Base-by-base conservation (phyloP, 2,329 filamentous ascomycete genomes). In the Ophiostoma ips region DNA sequence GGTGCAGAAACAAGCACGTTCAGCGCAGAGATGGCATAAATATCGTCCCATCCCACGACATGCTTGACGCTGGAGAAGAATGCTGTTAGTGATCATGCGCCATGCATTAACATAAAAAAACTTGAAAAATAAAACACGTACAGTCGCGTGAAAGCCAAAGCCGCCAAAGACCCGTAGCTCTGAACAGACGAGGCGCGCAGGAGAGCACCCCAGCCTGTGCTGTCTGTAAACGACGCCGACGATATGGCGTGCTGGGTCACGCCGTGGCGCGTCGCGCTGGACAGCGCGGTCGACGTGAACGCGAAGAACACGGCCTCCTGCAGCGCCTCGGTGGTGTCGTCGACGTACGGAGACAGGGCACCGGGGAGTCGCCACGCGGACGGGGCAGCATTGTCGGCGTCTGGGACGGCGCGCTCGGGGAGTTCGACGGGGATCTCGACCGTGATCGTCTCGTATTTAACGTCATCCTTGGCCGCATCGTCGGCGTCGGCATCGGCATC, bases 1-100 rank as follows among this genome's bases (percentile, higher is more conserved):
- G 89, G 90, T 18, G 83, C 76, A 65, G 87, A 81, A 50, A 83
- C 81, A 38, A 95, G 70, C 53, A 87, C 63, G 52, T 77, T 76
- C 60, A 87, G 68, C 44, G 77, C 73, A 35, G 13, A 31, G 19
- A 46, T 13, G 11, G 75, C 76, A 47, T 84, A 69, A 63, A 87
- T 83, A 62, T 79, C 73, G 66, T 50, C 73, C 40, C 79, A 71
- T 58, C 76, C 76, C 87, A 87, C 95, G 21, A 71, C 77, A 49
- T 94, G 71, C 62, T 88, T 81, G 44, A 79, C 63, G 62, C 76
- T 85, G 12, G 3, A 9, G 15, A 9, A 5, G 38, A n/a, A n/a
- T n/a, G 24, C 8, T n/a, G 15, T 41, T 13, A 9, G n/a, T 28
- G 38, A 8, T 12, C 16, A 21, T 18, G 18, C n/a, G 10, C 11